These are phyloP conservation scores for Triglochin maritima DNA, from an alignment of 106 monocot genomes.

Conservation along the genomic window DNA sequence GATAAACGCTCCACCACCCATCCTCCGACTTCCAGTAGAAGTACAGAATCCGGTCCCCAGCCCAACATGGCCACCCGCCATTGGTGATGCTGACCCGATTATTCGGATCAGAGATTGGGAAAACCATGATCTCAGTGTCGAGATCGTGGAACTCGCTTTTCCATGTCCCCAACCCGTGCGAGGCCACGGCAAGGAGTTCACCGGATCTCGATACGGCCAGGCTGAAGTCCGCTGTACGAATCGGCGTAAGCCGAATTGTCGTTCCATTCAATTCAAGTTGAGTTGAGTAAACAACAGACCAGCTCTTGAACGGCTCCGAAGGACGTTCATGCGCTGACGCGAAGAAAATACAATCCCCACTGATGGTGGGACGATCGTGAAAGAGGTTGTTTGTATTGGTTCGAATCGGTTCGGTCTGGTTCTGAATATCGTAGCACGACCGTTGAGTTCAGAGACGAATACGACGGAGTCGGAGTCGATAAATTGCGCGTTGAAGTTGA, in stretches of 20 bases:
- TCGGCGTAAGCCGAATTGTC: slow-evolving; percentile 40
- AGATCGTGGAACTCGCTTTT: slow-evolving; percentile 62
- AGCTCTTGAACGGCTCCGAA: slow-evolving; percentile 50
- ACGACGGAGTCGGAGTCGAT: slow-evolving; percentile 32
- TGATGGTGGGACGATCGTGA: slow-evolving; percentile 60
- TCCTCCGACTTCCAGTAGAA: slow-evolving; percentile 68
- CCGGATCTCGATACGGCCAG: slow-evolving; percentile 63
- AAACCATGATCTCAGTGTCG: slow-evolving; percentile 60
- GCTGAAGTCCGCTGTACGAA: slow-evolving; percentile 52
- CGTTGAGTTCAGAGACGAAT: slow-evolving; percentile 49
- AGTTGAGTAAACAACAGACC: slow-evolving; percentile 53
- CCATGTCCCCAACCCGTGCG: slow-evolving; percentile 48
- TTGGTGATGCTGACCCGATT: slow-evolving; percentile 22
- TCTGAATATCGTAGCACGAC: slow-evolving; percentile 33
- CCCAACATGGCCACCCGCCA: slow-evolving; percentile 79
- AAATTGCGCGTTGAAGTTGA: slow-evolving; percentile 80
- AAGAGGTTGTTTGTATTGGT: slow-evolving; percentile 32
- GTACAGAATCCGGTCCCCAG: slow-evolving; percentile 49
- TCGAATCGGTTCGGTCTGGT: slow-evolving; percentile 21
- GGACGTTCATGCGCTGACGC: slow-evolving; percentile 59
- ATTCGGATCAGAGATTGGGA: slow-evolving; percentile 26
- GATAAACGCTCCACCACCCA: slow-evolving; percentile 90
- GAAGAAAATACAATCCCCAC: slow-evolving; percentile 28
- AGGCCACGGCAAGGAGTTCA: slow-evolving; percentile 54
- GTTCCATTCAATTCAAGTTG: slow-evolving; percentile 8